These are phyloP conservation scores for Thelonectria blattea DNA, from an alignment of 2,329 filamentous ascomycete species.

Conservation along the genomic window DNA sequence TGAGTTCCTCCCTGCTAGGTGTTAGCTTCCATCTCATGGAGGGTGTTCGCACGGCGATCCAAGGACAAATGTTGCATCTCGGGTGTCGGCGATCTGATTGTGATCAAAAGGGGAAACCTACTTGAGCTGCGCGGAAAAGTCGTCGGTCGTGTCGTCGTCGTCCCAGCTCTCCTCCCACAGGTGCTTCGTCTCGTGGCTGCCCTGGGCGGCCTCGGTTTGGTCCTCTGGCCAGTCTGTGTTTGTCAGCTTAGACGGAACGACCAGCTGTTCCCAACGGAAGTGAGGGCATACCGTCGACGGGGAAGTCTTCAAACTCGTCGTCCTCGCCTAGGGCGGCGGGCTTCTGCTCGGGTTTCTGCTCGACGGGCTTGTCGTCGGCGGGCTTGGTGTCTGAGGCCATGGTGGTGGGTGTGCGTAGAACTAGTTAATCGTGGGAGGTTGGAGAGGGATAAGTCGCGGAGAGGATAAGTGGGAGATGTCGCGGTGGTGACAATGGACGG, in stretches of 20 bases:
- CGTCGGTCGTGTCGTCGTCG: slow-evolving; percentile 95
- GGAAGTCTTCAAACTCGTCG: slow-evolving; percentile 99
- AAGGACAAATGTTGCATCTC: background rate
- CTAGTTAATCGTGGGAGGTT: no score
- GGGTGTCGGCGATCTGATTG: background rate
- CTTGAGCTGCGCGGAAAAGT: slow-evolving; percentile 95
- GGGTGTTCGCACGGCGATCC: background rate
- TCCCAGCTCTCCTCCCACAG: slow-evolving; percentile 99
- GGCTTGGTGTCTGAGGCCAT: slow-evolving; percentile 39
- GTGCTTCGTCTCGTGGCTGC: slow-evolving; percentile 72
- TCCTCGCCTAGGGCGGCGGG: slow-evolving; percentile 85
- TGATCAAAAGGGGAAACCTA: slow-evolving; percentile 54
- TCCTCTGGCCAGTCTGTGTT: slow-evolving; percentile 86
- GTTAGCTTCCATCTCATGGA: slow-evolving; percentile 16
- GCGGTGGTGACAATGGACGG: slow-evolving; percentile 5
- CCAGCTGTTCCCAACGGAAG: background rate
- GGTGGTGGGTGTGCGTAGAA: background rate
- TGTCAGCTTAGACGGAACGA: background rate
- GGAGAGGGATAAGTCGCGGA: no score
- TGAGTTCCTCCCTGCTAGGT: slow-evolving; percentile 77
- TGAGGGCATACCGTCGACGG: slow-evolving; percentile 78
- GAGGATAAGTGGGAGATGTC: background rate
- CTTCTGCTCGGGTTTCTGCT: slow-evolving; percentile 39
- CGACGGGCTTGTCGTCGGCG: slow-evolving; percentile 34
- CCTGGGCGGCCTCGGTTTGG: slow-evolving; percentile 81